Base-by-base conservation (phyloP, 139 green algal species). In the Pseudopediastrum boryanum region DNA sequence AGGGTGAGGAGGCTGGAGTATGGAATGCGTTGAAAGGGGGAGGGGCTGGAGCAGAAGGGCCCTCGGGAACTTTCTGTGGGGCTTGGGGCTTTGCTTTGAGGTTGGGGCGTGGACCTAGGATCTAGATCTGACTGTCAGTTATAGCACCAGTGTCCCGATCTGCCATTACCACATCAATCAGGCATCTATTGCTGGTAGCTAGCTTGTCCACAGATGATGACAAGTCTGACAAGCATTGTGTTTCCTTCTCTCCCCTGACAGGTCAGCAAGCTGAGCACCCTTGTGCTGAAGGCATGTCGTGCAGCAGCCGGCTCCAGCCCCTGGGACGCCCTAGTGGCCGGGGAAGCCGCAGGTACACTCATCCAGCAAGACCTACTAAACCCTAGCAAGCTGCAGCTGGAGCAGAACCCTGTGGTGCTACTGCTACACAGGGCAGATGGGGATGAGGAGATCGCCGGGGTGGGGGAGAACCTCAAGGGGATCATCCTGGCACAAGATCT, bases 401-500 rank as follows among this genome's bases (percentile, higher is more conserved):
- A 19, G 21, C 44, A 63, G 46, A 36, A 54, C 23, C 50, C 74
- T 36, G 66, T 88, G 58, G 79, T 98, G 39, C 83, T 96, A 75
- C 71, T 96, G 36, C 88, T 96, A 41, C 67, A 79, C 36, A 58
- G 33, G 2, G 96, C 96, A 16, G 87, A 87, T 1, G 96, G 96
- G 4, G 96, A 99, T 69, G 96, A 99, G 89, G 96, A 99, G 87
- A 89, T 99, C 65, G 83, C 66, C 36, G 88, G 90, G 42, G 84
- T 87, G 35, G 87, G 95, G 10, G 21, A 61, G 16, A 78, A 85
- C 35, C 79, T 98, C 33, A 71, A 71, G 59, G 94, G 90, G 19
- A 85, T 99, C 50, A 81, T 99, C 44, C 87, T 99, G 67, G 64
- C 69, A 27, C 95, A 98, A 62, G 91, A 94, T 75, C 86, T 99